Evolutionary conservation across 805 yeast species (phyloP), one percentile per base, ranked within the genome.

Genomic region (Candida coquimbonensis): DNA sequence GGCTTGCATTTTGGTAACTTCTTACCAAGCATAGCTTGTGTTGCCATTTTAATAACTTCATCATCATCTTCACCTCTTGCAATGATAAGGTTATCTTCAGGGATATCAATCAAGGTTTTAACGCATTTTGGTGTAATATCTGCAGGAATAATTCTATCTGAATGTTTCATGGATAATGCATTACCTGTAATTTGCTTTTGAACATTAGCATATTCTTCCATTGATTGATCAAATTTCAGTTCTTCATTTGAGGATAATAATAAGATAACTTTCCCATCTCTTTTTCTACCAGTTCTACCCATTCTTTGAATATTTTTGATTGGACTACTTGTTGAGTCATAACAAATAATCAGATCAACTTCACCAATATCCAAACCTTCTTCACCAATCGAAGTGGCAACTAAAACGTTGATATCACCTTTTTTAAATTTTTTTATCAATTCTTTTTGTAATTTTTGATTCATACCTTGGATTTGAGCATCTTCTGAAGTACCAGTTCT

Each of bases 331-430:
- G 97, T 89, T 0, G 96, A 87, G 58, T 93, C 99, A 64, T 80
- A 93, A 60, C 96, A 90, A 8, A 93, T 74, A 53, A 93, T 91
- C 55, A 93, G 62, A 63, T 93, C 99, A 44, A 93, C 99, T 61
- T 95, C 97, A 31, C 99, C 99, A 53, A 93, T 95, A 69, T 93
- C 99, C 52, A 93, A 73, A 39, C 99, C 99, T 70, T 93, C 99
- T 62, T 93, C 99, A 40, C 98, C 99, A 59, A 93, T 91, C 0
- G 96, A 89, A 0, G 99, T 93, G 5, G 98, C 96, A 7, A 93
- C 96, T 19, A 93, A 67, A 9, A 87, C 80, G 59, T 93, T 95
- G 56, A 78, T 77, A 1, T 64, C 70, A 8, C 96, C 96, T 0
- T 64, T 57, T 55, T 83, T 86, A 65, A 93, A 93, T 47, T 81